A percentile compares a stretch with the other conserved stretches of the same genome.
Conservation (phyloP, 2,329 filamentous ascomycete genomes). For the Colletotrichum graminicola region DNA sequence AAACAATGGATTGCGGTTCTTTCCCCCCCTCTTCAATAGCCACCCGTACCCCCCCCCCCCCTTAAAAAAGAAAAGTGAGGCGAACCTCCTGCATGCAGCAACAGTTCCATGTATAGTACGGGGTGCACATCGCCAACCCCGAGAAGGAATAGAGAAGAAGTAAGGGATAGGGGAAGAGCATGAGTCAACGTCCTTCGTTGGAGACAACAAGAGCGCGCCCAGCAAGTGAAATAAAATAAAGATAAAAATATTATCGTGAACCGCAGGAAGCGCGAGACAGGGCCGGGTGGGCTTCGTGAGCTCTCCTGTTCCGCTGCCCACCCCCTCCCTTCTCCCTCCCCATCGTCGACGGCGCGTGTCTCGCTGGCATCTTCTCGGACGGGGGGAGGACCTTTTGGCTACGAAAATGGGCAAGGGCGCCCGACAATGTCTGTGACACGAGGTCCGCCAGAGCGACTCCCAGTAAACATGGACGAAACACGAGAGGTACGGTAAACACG, state of each 20-base stretch:
- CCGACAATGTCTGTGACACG: neutral
- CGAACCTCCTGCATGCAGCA: conserved; percentile 31
- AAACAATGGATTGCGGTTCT: neutral
- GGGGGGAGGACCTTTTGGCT: neutral
- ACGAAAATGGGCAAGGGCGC: neutral
- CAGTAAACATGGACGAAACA: conserved; percentile 1
- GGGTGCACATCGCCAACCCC: conserved; percentile 12
- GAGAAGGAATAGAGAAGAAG: neutral
- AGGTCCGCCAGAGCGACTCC: neutral
- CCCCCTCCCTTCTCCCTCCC: too few species aligned
- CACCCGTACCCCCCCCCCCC: conserved; percentile 3
- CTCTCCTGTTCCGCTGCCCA: neutral
- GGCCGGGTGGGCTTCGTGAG: neutral
- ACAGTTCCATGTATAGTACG: conserved; percentile 19
- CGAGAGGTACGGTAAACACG: neutral
- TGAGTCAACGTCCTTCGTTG: conserved; percentile 13
- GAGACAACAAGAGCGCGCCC: neutral
- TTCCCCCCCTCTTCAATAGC: neutral
- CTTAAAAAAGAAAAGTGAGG: conserved; percentile 32
- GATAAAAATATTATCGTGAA: conserved; percentile 9
- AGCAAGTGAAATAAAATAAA: neutral
- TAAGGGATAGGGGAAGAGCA: neutral
- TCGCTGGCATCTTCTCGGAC: neutral
- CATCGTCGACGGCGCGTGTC: neutral
- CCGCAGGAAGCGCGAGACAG: conserved; percentile 32